Evolutionary conservation across 345 rosid genomes (phyloP).

Genomic region (Conringia planisiliqua): DNA sequence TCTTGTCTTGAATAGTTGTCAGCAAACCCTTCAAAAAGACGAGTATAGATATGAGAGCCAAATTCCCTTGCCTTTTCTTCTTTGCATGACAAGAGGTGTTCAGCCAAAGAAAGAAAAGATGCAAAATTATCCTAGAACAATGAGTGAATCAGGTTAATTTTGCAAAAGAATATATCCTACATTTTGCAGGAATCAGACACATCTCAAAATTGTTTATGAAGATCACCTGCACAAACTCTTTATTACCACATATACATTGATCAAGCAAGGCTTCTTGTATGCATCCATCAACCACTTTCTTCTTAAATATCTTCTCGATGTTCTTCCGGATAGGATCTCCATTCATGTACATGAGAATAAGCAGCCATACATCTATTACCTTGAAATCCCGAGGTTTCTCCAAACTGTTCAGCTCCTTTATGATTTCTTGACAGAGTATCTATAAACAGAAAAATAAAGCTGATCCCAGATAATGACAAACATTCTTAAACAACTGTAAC

Average conservation of each 20-base stretch:
- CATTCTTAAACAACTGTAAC: slow-evolving; percentile 1
- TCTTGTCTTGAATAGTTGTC: slow-evolving; percentile 74
- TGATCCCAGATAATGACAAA: neutral
- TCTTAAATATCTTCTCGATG: slow-evolving; percentile 64
- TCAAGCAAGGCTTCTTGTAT: slow-evolving; percentile 61
- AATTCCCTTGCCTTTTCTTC: slow-evolving; percentile 71
- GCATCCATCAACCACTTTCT: slow-evolving; percentile 64
- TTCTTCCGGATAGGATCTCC: slow-evolving; percentile 53
- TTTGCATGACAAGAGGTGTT: slow-evolving; percentile 69
- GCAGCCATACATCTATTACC: slow-evolving; percentile 78
- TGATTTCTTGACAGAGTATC: slow-evolving; percentile 77
- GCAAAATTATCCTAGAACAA: slow-evolving; percentile 62
- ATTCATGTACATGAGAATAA: slow-evolving; percentile 61
- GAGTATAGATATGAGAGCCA: slow-evolving; percentile 52
- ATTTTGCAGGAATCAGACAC: slow-evolving; percentile 2
- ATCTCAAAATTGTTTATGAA: neutral
- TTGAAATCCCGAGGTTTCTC: slow-evolving; percentile 70
- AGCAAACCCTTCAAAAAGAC: slow-evolving; percentile 65
- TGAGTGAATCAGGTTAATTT: slow-evolving; percentile 13
- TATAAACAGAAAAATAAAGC: slow-evolving; percentile 23
- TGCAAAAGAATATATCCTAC: neutral
- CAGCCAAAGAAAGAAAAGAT: slow-evolving; percentile 66
- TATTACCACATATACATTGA: slow-evolving; percentile 67
- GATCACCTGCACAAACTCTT: slow-evolving; percentile 60
- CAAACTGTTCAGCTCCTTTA: slow-evolving; percentile 63